phyloP scores from a whole-genome alignment of 2,329 filamentous ascomycete species.

The Monilinia laxa region DNA sequence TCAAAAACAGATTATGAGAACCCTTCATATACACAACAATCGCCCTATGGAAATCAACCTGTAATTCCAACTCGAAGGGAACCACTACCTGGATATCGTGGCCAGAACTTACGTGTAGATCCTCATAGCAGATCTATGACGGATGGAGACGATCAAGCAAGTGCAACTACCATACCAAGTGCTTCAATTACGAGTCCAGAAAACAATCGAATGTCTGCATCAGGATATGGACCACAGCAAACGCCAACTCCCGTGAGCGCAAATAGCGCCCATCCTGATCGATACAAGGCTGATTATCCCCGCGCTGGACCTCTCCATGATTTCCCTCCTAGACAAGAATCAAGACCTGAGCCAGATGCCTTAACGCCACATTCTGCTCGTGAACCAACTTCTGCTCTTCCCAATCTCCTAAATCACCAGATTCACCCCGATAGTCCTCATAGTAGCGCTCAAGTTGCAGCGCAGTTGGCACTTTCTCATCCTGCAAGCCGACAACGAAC shows the following conservation, averaged over 20 bases:
- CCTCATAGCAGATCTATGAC: slow-evolving; percentile 55
- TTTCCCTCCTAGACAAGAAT: slow-evolving; percentile 53
- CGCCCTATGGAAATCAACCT: slow-evolving; percentile 50
- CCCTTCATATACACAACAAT: slow-evolving; percentile 56
- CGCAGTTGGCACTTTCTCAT: slow-evolving; percentile 40
- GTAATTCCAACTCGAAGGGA: slow-evolving; percentile 49
- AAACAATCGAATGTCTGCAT: slow-evolving; percentile 57
- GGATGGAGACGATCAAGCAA: slow-evolving; percentile 58
- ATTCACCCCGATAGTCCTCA: slow-evolving; percentile 37
- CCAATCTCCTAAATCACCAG: slow-evolving; percentile 49
- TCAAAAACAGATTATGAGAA: slow-evolving; percentile 67
- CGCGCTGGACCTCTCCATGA: slow-evolving; percentile 62
- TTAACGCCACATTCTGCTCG: slow-evolving; percentile 45
- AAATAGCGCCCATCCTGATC: slow-evolving; percentile 41
- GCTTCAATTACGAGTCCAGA: slow-evolving; percentile 53
- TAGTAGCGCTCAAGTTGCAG: slow-evolving; percentile 38
- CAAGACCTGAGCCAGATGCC: slow-evolving; percentile 47
- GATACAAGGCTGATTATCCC: slow-evolving; percentile 54
- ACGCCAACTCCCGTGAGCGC: slow-evolving; percentile 64
- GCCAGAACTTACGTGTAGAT: slow-evolving; percentile 61
- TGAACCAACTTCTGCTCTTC: slow-evolving; percentile 47
- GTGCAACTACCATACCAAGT: slow-evolving; percentile 60
- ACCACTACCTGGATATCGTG: slow-evolving; percentile 58
- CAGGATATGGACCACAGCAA: slow-evolving; percentile 48
- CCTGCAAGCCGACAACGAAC: slow-evolving; percentile 47